Evolutionary conservation across 2,329 filamentous ascomycete genomes (phyloP), one percentile per base, ranked within the genome.

Genomic region (Diaporthe destruens): DNA sequence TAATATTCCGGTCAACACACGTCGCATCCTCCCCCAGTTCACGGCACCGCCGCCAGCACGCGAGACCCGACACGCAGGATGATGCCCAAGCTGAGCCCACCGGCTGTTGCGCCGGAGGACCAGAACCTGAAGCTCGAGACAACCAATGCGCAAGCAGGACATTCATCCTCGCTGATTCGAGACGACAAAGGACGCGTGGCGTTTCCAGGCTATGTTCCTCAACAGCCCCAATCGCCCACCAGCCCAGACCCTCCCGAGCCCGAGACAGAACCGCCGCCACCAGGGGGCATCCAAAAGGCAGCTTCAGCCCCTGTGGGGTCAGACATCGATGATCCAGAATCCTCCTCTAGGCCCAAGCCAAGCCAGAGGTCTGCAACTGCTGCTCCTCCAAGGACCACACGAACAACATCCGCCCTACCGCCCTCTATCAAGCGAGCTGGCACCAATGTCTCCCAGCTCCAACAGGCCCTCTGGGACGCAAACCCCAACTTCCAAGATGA

Each of bases 161-260:
- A 79, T 5, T 68, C 71, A 1, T 76, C 76, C 34, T 80, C 78
- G 6, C 72, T 84, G 6, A 75, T 81, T n/a, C 78, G 79, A 71
- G 80, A 83, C 63, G 74, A 71, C 12, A 59, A 76, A 9, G 80
- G 80, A 44, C 72, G 78, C 42, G 73, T 82, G 32, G 78, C 77
- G 3, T 84, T 79, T 65, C 82, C 82, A 11, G 74, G 76, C 32
- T 75, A 76, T 8, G 78, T 84, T 2, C 82, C 82, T 6, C 80
- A 79, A 1, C 74, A 75, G 16, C 77, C 77, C 3, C 63, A 76
- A 51, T 77, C 77, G 44, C 77, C 75, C 0, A 54, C n/a, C 32
- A 47, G 61, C 20, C 29, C 20, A 5, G 51, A 20, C 25, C 63
- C 67, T 56, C 34, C 34, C 11, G 7, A 29, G 44, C 12, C 70